phyloP scores from a whole-genome alignment of 257 asterid genomes.

The Penstemon newberryi region DNA sequence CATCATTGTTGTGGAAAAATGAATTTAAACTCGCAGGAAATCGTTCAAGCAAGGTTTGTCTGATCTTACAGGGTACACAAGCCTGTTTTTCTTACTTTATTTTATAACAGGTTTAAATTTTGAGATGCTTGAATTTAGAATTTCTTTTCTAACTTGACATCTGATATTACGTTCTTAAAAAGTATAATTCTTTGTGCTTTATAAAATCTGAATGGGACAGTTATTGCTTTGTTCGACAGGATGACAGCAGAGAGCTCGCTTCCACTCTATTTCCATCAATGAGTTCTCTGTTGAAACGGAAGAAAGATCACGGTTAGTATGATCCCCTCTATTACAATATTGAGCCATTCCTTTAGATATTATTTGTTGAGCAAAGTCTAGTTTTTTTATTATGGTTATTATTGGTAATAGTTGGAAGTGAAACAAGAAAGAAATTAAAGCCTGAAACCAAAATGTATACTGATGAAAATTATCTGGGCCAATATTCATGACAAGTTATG shows the following conservation, averaged over 20 bases:
- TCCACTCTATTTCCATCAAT: slow-evolving; percentile 57
- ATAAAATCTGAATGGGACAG: background rate
- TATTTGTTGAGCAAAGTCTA: background rate
- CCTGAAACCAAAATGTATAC: slow-evolving; percentile 9
- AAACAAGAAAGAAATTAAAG: slow-evolving; percentile 3
- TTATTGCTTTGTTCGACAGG: slow-evolving; percentile 41
- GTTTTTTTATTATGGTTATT: background rate
- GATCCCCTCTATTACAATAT: slow-evolving; percentile 18
- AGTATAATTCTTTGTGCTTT: background rate
- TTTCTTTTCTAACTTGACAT: too few relatives aligned
- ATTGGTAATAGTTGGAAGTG: background rate
- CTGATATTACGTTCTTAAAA: too few relatives aligned
- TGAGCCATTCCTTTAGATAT: slow-evolving; percentile 3
- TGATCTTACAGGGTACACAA: slow-evolving; percentile 17
- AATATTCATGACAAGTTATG: slow-evolving; percentile 3
- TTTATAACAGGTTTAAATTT: too few relatives aligned
- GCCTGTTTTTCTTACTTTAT: background rate
- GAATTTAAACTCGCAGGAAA: slow-evolving; percentile 61
- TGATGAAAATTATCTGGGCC: background rate
- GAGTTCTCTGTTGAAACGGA: slow-evolving; percentile 53
- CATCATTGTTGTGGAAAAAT: slow-evolving; percentile 72
- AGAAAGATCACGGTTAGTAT: slow-evolving; percentile 77
- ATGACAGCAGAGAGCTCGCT: slow-evolving; percentile 69
- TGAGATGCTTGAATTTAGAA: too few relatives aligned
- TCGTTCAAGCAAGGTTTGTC: slow-evolving; percentile 59